phyloP scores from a whole-genome alignment of 139 green algal genomes.

The Chlorella sorokiniana region DNA sequence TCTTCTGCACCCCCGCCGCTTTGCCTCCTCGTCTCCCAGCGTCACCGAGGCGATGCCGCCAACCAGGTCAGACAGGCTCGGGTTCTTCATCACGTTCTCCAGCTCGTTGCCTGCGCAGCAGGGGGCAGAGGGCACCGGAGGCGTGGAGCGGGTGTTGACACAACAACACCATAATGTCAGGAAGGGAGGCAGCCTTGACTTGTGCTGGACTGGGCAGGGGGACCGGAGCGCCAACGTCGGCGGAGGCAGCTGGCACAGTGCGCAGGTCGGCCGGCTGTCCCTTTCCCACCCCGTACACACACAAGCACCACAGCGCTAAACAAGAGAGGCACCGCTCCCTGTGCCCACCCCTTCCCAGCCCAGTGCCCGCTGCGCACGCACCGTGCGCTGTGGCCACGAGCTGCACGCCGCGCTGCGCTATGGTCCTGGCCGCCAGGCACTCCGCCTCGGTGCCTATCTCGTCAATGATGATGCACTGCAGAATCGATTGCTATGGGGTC shows the following conservation, averaged over 20 bases:
- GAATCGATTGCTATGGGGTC: too few relatives aligned
- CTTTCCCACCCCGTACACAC: too few relatives aligned
- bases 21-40: constrained; percentile 89
- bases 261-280: too few relatives aligned
- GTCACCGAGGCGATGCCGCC: constrained; percentile 76
- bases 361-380: neutral
- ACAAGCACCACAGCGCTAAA: too few relatives aligned
- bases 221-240: too few relatives aligned
- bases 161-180: too few relatives aligned
- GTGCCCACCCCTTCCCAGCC: neutral
- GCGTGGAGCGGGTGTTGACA: too few relatives aligned
- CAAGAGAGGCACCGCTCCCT: too few relatives aligned
- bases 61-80: constrained; percentile 79
- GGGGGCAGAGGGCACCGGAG: neutral
- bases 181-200: too few relatives aligned
- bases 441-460: constrained; percentile 97
- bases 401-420: constrained; percentile 93
- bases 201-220: too few relatives aligned
- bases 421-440: constrained; percentile 93
- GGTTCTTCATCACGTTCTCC: constrained; percentile 98
- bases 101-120: constrained; percentile 78
- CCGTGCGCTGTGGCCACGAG: constrained; percentile 93
- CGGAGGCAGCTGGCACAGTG: too few relatives aligned
- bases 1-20: constrained; percentile 91
- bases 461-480: constrained; percentile 93